Conservation (phyloP, 2,329 filamentous ascomycete species). For the Parastagonospora nodorum region DNA sequence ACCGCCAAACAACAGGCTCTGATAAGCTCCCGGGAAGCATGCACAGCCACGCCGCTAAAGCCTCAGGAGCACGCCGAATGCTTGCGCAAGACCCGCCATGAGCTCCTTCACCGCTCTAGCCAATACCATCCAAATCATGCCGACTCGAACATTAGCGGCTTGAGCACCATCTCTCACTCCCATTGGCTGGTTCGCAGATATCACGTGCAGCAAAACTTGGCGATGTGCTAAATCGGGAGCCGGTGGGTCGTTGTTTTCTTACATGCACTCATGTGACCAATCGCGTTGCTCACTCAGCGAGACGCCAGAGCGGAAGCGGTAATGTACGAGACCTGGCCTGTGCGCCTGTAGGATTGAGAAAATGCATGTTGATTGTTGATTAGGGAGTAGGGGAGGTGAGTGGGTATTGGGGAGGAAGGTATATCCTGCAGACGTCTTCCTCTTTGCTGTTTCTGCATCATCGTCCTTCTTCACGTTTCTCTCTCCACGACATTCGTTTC, state of each 20-base stretch:
- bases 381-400: not conserved
- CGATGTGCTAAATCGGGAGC: conserved; percentile 2
- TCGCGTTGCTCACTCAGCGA: not conserved
- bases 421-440: not conserved
- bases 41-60: no score
- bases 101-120: no score
- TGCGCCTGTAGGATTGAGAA: conserved; percentile 1
- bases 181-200: conserved; percentile 1
- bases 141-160: no score
- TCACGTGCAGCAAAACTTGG: not conserved
- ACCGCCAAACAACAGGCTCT: no score
- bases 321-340: conserved; percentile 16
- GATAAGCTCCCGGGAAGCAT: no score
- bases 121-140: no score
- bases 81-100: no score
- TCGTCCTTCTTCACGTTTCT: not conserved
- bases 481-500: not conserved
- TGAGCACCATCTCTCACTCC: no score
- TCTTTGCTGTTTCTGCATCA: not conserved
- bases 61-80: no score
- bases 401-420: not conserved
- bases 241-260: conserved; percentile 2
- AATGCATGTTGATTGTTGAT: not conserved
- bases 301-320: conserved; percentile 13
- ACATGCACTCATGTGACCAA: conserved; percentile 4